Conservation (phyloP, 1,284 basidiomycete species). For the Ganoderma meredithae region DNA sequence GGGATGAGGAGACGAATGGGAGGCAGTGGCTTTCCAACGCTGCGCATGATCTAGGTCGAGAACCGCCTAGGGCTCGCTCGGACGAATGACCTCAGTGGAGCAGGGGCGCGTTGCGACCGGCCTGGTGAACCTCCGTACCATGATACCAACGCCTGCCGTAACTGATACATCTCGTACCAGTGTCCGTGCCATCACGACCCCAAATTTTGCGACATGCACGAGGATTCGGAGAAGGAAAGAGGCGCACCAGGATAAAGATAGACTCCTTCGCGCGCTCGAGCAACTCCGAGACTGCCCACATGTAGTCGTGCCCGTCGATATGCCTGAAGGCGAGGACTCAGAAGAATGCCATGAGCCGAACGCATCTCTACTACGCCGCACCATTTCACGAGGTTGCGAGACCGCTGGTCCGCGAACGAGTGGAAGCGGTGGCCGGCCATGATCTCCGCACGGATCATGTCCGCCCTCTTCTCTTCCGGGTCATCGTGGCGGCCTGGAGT, state of each 20-base stretch:
- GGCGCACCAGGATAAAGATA: conserved; percentile 77
- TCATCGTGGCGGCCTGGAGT: conserved; percentile 78
- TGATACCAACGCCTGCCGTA: neutral
- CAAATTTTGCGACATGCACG: neutral
- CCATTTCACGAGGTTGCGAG: conserved; percentile 87
- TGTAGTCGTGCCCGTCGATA: conserved; percentile 92
- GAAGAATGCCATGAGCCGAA: too few relatives aligned
- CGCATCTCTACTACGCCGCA: too few relatives aligned
- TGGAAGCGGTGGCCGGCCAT: conserved; percentile 83
- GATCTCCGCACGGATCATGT: conserved; percentile 74
- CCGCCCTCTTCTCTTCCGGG: conserved; percentile 71
- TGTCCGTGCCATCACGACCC: neutral
- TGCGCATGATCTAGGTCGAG: neutral
- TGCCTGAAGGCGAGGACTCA: conserved; percentile 53
- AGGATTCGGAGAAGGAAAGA: neutral
- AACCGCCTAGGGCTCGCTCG: neutral
- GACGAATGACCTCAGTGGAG: neutral
- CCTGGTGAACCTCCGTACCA: neutral
- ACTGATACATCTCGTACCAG: neutral
- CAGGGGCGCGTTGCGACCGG: neutral
- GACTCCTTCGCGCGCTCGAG: conserved; percentile 78
- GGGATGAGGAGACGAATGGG: neutral
- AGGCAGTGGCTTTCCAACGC: neutral
- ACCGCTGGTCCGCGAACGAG: conserved; percentile 80
- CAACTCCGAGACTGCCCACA: conserved; percentile 92